A percentile compares a stretch with the other conserved stretches of the same genome.
These are phyloP conservation scores for Fraxinus cuspidata DNA, from an alignment of 257 asterid species.

Conservation along the genomic window DNA sequence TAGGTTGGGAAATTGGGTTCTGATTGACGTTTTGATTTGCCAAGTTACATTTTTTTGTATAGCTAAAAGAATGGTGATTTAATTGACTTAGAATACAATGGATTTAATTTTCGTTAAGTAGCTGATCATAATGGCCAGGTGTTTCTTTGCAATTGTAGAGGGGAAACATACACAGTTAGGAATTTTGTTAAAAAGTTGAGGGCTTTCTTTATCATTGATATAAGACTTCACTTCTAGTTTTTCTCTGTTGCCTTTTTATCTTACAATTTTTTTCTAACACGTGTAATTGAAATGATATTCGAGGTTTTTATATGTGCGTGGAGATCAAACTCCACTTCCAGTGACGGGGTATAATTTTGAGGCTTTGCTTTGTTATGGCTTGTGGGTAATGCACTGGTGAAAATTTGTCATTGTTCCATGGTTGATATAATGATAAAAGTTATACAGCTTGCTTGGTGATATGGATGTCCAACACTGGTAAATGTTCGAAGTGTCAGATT, in stretches of 20 bases:
- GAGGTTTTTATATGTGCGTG: background rate
- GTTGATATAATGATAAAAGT: background rate
- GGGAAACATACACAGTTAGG: conserved; percentile 13
- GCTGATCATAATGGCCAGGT: conserved; percentile 9
- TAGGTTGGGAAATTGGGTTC: background rate
- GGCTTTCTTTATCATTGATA: conserved; percentile 12
- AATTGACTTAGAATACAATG: conserved; percentile 12
- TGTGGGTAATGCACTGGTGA: background rate
- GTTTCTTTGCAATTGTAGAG: background rate
- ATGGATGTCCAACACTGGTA: too few species aligned
- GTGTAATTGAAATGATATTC: background rate
- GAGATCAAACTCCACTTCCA: background rate
- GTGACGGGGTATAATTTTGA: background rate
- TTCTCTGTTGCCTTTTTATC: background rate
- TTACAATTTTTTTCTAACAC: background rate
- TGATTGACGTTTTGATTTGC: conserved; percentile 13
- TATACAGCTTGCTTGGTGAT: background rate
- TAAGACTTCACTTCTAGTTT: conserved; percentile 6
- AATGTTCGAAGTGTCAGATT: background rate
- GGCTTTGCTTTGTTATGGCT: background rate
- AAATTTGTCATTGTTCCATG: background rate
- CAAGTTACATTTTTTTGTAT: background rate
- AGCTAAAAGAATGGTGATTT: conserved; percentile 3
- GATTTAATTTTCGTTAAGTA: conserved; percentile 13
- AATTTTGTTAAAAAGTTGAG: conserved; percentile 9